Base-by-base conservation (phyloP, 305 asterid genomes). In the Striga hermonthica region DNA sequence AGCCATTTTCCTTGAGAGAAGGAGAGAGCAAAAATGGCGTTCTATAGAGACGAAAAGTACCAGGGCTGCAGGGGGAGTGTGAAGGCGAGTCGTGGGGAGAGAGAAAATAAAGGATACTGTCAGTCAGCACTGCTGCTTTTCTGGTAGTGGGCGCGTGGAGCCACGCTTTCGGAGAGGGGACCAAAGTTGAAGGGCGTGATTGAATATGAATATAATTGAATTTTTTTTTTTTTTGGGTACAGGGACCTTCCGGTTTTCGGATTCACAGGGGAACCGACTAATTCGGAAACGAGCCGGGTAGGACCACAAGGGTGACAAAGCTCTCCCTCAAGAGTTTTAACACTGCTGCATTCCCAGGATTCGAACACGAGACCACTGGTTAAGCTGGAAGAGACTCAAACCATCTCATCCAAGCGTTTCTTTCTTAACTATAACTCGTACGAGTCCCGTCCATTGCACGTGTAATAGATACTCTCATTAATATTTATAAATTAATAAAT, bases 1-100 rank as follows among this genome's bases (percentile, higher is more conserved):
- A 22, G 7, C 65, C 75, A 60, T 60, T 58, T 67, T 62, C 50
- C 47, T 53, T 55, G 68, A 70, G 34, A 60, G 47, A 67, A 59
- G 70, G 67, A 64, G 41, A 43, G 77, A 61, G 47, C n/a, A 35
- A 65, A 56, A 58, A 65, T 50, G 80, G 80, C 74, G 82, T 37
- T 63, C 57, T 72, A 39, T 64, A 70, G 80, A 75, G 82, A 71
- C 75, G 68, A 31, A 74, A 49, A 47, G 9, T 9, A 47, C n/a
- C n/a, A n/a, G n/a, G n/a, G n/a, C n/a, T n/a, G 53, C 9, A 47
- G 53, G 14, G 53, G n/a, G 3, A 47, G 53, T 40, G 43, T 60
- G 81, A 76, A 69, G 75, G 70, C 12, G 84, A 77, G 60, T 57
- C 5, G 60, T 67, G 75, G 36, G 8, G 70, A 65, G 72, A 71